Evolutionary conservation across 139 green algal species (phyloP), one percentile per base, ranked within the genome.

Genomic region (Edaphochlamys debaryana): DNA sequence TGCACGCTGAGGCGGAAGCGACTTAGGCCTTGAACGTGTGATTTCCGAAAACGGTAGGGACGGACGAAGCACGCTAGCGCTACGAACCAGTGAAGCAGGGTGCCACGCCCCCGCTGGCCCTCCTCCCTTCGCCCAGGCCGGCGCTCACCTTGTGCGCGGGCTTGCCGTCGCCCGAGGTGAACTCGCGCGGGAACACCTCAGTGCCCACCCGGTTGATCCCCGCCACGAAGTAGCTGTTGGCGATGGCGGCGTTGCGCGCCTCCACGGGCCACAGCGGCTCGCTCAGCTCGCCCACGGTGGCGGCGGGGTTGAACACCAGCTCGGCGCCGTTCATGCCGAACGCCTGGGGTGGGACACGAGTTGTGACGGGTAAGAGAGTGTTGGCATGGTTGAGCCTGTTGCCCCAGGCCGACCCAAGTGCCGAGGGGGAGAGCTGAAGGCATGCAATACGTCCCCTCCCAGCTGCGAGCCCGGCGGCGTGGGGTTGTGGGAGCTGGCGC

Each of bases 271-370:
- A 98, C 87, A 98, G 91, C 5, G 96, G 96, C 89, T 98, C 96
- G 52, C 70, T 93, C 42, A 99, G 92, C 58, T 79, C 92, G 4
- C 97, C 97, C 23, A 99, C 96, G 0, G 97, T 99, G 52, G 97
- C 97, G 6, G 91, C 94, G 17, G 97, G 97, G 91, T 99, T 99
- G 94, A 99, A 99, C 36, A 99, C 95, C 50, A 99, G 95, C 89
- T 99, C 95, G 2, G 97, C 97, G 42, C 97, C 97, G 85, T 99
- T 99, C 60, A 99, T 90, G 19, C 92, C 97, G 90, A 99, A 99
- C 6, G 74, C 95, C 91, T 92, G 82, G 72, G 7, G 23, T 15
- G 63, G 32, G 62, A 17, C n/a, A n/a, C n/a, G n/a, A n/a, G n/a
- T n/a, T n/a, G n/a, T n/a, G n/a, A n/a, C n/a, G 54, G 17, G n/a